Percentiles rank a stretch among this genome's conserved stretches.
These are phyloP conservation scores for Salix exigua DNA, from an alignment of 345 rosid genomes.

Conservation along the genomic window DNA sequence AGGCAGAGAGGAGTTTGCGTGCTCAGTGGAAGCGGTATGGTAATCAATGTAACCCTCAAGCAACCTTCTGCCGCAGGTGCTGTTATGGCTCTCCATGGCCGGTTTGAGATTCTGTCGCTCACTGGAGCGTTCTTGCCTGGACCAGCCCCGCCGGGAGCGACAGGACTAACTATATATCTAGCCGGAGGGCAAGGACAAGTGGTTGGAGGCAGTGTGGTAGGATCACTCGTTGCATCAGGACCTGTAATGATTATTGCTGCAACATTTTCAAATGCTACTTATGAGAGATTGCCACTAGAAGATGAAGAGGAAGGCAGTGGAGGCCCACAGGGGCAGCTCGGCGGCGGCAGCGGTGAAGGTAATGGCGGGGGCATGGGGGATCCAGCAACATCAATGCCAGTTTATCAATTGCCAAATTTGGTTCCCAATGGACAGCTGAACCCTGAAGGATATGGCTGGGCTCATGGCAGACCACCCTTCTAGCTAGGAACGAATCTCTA, in stretches of 20 bases:
- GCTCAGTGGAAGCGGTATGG: conserved; percentile 58
- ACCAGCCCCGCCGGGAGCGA: conserved; percentile 20
- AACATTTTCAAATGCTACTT: conserved; percentile 26
- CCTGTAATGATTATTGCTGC: conserved; percentile 29
- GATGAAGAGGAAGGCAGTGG: conserved; percentile 25
- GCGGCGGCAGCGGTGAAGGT: conserved; percentile 8
- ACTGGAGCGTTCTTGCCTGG: conserved; percentile 27
- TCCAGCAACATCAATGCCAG: conserved; percentile 18
- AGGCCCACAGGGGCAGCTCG: conserved; percentile 4
- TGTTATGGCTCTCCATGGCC: conserved; percentile 24
- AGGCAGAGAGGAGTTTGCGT: conserved; percentile 58
- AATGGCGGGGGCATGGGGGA: conserved; percentile 19
- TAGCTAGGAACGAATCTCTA: neutral
- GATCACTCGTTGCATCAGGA: conserved; percentile 24
- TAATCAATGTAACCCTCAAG: conserved; percentile 58
- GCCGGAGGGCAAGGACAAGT: conserved; percentile 35
- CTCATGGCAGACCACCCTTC: conserved; percentile 48
- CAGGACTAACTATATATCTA: conserved; percentile 24
- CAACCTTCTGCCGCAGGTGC: conserved; percentile 41
- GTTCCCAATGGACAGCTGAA: conserved; percentile 27
- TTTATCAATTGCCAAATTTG: conserved; percentile 17
- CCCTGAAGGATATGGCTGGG: conserved; percentile 54
- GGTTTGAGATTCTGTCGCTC: conserved; percentile 25
- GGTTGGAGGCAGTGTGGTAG: conserved; percentile 27
- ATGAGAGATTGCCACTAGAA: conserved; percentile 26